Evolutionary conservation across 2,329 filamentous ascomycete species (phyloP).

Genomic region (Neonectria hederae): DNA sequence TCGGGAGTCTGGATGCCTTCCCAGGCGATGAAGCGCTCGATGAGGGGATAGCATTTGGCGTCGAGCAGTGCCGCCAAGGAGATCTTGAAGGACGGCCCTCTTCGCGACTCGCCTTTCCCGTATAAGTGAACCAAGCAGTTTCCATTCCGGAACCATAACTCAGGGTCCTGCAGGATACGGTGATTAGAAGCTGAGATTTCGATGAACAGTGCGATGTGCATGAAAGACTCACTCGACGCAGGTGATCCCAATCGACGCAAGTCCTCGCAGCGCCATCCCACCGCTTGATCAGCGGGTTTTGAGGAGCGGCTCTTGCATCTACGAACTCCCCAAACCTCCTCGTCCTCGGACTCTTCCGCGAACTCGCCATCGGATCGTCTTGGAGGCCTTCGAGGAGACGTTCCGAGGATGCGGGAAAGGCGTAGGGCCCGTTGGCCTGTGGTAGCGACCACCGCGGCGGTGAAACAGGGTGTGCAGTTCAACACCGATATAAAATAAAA

Average conservation of each 20-base stretch:
- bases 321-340: constrained; percentile 42
- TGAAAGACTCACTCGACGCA: constrained; percentile 55
- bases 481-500: not conserved
- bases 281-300: constrained; percentile 49
- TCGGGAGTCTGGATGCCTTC: constrained; percentile 41
- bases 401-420: not conserved
- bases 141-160: constrained; percentile 74
- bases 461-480: constrained; percentile 13
- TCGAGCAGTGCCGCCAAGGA: constrained; percentile 66
- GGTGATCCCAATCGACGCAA: constrained; percentile 56
- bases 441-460: not conserved
- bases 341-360: constrained; percentile 29
- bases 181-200: not conserved
- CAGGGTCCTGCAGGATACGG: constrained; percentile 65
- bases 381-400: too few relatives aligned
- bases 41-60: constrained; percentile 67
- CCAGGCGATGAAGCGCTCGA: constrained; percentile 60
- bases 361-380: constrained; percentile 19
- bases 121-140: constrained; percentile 78
- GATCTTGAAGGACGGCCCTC: constrained; percentile 74
- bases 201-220: not conserved
- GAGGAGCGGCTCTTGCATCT: constrained; percentile 37
- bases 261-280: constrained; percentile 62
- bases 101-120: constrained; percentile 68
- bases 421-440: not conserved